phyloP scores from a whole-genome alignment of 192 early-diverging fungal species.

The Umbelopsis isabellina region DNA sequence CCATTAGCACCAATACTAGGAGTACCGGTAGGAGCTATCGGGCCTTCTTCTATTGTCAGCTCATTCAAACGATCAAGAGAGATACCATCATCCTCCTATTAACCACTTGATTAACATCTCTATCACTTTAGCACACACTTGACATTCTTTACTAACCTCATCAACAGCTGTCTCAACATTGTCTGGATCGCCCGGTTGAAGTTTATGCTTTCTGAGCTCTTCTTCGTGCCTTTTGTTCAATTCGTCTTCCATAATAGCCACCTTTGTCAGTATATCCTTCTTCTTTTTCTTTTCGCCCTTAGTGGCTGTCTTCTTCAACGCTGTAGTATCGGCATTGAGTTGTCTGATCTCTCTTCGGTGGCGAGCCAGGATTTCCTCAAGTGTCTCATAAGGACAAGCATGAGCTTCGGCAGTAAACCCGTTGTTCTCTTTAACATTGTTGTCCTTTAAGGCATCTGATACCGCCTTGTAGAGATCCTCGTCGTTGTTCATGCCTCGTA shows the following conservation, averaged over 20 bases:
- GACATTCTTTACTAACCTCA: neutral
- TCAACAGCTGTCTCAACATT: constrained; percentile 8
- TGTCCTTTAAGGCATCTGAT: neutral
- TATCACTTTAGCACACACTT: neutral
- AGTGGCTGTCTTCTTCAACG: constrained; percentile 76
- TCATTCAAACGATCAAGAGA: constrained; percentile 30
- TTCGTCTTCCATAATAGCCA: constrained; percentile 67
- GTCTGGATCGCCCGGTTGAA: neutral
- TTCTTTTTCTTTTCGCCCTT: constrained; percentile 91
- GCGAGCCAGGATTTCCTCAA: constrained; percentile 70
- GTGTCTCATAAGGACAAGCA: constrained; percentile 32
- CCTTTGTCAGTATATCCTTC: constrained; percentile 69
- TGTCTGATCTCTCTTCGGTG: constrained; percentile 82
- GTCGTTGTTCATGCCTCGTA: neutral
- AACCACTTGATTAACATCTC: neutral
- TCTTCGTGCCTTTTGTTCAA: constrained; percentile 63
- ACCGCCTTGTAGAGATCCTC: neutral
- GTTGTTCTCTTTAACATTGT: neutral
- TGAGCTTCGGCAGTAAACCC: neutral
- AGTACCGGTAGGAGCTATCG: constrained; percentile 24
- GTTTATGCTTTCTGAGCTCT: constrained; percentile 53
- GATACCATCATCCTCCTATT: constrained; percentile 31
- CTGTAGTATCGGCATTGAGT: constrained; percentile 66
- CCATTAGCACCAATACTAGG: constrained; percentile 26
- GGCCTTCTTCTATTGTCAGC: constrained; percentile 27